Evolutionary conservation across 108 stramenopile species (phyloP), one percentile per base, ranked within the genome.

Genomic region (Conticribra weissflogii): DNA sequence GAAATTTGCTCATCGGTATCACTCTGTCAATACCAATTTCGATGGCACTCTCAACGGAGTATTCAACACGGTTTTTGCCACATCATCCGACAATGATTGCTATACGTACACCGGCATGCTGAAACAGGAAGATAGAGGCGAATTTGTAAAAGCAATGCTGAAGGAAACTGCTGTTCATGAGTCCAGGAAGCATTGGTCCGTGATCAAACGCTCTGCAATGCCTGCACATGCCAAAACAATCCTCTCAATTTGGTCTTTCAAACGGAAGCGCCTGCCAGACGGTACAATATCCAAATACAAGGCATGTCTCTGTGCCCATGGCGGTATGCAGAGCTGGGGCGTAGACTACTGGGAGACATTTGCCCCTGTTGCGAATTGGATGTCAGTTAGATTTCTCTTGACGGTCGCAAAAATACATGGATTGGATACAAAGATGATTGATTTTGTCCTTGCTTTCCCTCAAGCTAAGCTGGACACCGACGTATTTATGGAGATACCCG

Each of bases 261-360:
- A n/a, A n/a, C n/a, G n/a, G n/a, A n/a, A n/a, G n/a, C n/a, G n/a
- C n/a, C n/a, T n/a, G n/a, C n/a, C n/a, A n/a, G n/a, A n/a, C n/a
- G n/a, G n/a, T n/a, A n/a, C n/a, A n/a, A n/a, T n/a, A n/a, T n/a
- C n/a, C n/a, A n/a, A n/a, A n/a, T n/a, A n/a, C n/a, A n/a, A n/a
- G n/a, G n/a, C 71, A 33, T 16, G 62, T 5, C 22, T 72, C 4
- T 72, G 71, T 53, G 63, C 50, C 8, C 71, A 52, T 63, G 71
- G 71, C 2, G 71, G 71, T 3, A 65, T 66, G 71, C 71, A 72
- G 25, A 30, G 45, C 24, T 32, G 34, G 55, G 68, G 68, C 28
- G 82, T 78, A n/a, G 53, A 81, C 59, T 81, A 66, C 53, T 72
- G 34, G 44, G 79, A 85, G 52, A 85, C 83, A 12, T 85, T 63